phyloP scores from a whole-genome alignment of 257 asterid genomes.

The Primulina huaijiensis region DNA sequence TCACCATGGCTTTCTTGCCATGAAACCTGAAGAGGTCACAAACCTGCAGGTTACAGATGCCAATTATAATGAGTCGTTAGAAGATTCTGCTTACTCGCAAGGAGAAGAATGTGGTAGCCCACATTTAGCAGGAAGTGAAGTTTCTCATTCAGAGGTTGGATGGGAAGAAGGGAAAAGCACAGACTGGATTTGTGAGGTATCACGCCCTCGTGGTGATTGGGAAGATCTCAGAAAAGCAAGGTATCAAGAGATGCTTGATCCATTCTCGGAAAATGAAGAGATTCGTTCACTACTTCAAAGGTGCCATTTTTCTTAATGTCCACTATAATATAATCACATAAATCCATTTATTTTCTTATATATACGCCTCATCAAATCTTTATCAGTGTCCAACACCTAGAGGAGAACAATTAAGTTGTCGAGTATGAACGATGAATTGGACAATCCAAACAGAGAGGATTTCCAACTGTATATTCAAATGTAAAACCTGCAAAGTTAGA shows the following conservation, averaged over 20 bases:
- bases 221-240: slow-evolving; percentile 84
- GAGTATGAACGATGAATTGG: background rate
- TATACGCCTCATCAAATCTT: background rate
- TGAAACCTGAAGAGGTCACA: slow-evolving; percentile 23
- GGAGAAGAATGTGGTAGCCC: slow-evolving; percentile 31
- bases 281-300: slow-evolving; percentile 70
- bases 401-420: no score
- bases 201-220: slow-evolving; percentile 93
- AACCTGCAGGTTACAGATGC: slow-evolving; percentile 27
- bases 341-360: background rate
- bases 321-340: background rate
- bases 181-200: slow-evolving; percentile 73
- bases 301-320: slow-evolving; percentile 27
- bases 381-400: background rate
- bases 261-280: slow-evolving; percentile 64
- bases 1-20: slow-evolving; percentile 12
- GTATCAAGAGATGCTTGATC: slow-evolving; percentile 91
- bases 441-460: background rate
- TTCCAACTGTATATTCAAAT: background rate
- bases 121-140: slow-evolving; percentile 40
- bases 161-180: slow-evolving; percentile 52
- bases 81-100: slow-evolving; percentile 26
- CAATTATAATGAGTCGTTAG: slow-evolving; percentile 27
- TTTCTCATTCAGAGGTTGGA: slow-evolving; percentile 38
- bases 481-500: background rate